Conservation (phyloP, 129 eudicot genomes). For the Helianthus annuus region HanXRQr2.0-SUNRISE NC_035440.2:107088359-107088858, state of each 20-base stretch:
- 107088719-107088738: conserved; percentile 40
- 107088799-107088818: conserved; percentile 30
- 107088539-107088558: conserved; percentile 12
- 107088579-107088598: conserved; percentile 24
- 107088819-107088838: conserved; percentile 52
- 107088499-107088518: conserved; percentile 4
- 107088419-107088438: too few relatives aligned
- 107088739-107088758: conserved; percentile 36
- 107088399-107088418: too few relatives aligned
- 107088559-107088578: conserved; percentile 24
- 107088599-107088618: conserved; percentile 34
- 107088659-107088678: conserved; percentile 45
- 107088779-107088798: conserved; percentile 32
- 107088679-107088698: conserved; percentile 33
- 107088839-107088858: conserved; percentile 87
- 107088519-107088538: conserved; percentile 10
- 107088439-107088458: conserved; percentile 9
- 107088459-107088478: conserved; percentile 25
- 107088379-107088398: too few relatives aligned
- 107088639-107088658: conserved; percentile 36
- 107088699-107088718: conserved; percentile 31
- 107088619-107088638: conserved; percentile 38
- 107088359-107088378: too few relatives aligned
- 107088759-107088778: conserved; percentile 34
- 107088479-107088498: conserved; percentile 11